These are phyloP conservation scores for Postia placenta DNA, from an alignment of 768 basidiomycete species.

Conservation along the genomic window DNA sequence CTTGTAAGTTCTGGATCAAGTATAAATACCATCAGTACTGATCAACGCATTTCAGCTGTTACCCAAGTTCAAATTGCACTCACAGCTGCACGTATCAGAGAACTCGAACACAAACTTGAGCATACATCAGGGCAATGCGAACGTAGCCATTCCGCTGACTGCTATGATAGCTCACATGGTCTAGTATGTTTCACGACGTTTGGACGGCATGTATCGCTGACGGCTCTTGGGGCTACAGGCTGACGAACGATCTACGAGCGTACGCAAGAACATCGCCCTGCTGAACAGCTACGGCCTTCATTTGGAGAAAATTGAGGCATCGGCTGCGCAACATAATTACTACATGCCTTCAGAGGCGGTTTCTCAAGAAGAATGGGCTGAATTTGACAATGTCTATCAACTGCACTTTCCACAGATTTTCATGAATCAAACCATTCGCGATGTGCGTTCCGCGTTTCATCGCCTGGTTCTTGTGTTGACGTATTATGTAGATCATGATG, in stretches of 20 bases:
- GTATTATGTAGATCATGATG: conserved; percentile 61
- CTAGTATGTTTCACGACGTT: background rate
- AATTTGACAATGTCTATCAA: conserved; percentile 89
- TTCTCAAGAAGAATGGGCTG: conserved; percentile 64
- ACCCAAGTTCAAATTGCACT: conserved; percentile 60
- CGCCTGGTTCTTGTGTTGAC: background rate
- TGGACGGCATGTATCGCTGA: no score
- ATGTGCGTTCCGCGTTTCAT: conserved; percentile 44
- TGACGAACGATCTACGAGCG: conserved; percentile 8
- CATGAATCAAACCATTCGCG: conserved; percentile 69
- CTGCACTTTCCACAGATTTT: conserved; percentile 81
- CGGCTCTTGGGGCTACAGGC: no score
- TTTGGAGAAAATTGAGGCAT: conserved; percentile 40
- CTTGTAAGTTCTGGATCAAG: conserved; percentile 60
- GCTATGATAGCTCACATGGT: background rate
- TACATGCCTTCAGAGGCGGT: conserved; percentile 64
- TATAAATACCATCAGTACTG: no score
- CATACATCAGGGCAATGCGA: background rate
- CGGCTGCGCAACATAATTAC: conserved; percentile 39
- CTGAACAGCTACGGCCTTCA: conserved; percentile 57
- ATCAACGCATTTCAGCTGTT: conserved; percentile 39
- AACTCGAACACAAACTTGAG: conserved; percentile 29
- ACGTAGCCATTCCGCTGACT: background rate
- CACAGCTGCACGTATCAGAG: conserved; percentile 45
- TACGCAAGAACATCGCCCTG: conserved; percentile 50